Evolutionary conservation across 345 rosid species (phyloP), one percentile per base, ranked within the genome.

Genomic region (Hibiscus syriacus): DNA sequence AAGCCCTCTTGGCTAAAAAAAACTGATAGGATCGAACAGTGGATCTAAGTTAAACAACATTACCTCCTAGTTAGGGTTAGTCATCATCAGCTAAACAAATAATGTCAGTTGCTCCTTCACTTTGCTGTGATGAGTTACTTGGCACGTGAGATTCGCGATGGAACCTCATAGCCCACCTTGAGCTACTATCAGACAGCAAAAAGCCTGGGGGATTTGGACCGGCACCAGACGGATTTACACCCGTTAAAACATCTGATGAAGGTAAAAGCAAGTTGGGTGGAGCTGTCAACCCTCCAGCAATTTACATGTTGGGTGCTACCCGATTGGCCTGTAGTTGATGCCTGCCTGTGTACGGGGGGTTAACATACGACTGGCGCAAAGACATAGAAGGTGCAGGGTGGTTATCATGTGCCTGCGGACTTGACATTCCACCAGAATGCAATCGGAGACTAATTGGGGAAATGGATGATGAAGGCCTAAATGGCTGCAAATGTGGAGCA

Each of bases 51-150:
- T 43, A 25, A 22, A 41, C 22, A 62, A 41, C 12, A 62, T 16
- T 7, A 7, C 4, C 10, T 63, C 13, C 20, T 16, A 6, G 34
- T 67, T 13, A 55, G 27, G 77, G 64, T 79, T 76, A 78, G 41
- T 85, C 92, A 49, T 88, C 94, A 38, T 88, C 94, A 0, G 85
- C 82, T 60, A 78, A 62, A 81, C n/a, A 86, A 66, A 88, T 86
- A 20, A 88, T n/a, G 23, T 64, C 79, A 57, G 70, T 13, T 1
- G 68, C 59, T 57, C 57, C 78, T 57, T 57, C 78, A 14, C 58
- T 56, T 4, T 39, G 54, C 45, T 2, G 64, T 17, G 60, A 13
- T 10, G 55, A 55, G 66, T 52, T 65, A 65, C 64, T 48, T 16
- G 8, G 66, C 55, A 55, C 14, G 27, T 55, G 25, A 70, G 64